Evolutionary conservation across 192 early-diverging fungal species (phyloP).

Genomic region (Rhizophagus sp.): DNA sequence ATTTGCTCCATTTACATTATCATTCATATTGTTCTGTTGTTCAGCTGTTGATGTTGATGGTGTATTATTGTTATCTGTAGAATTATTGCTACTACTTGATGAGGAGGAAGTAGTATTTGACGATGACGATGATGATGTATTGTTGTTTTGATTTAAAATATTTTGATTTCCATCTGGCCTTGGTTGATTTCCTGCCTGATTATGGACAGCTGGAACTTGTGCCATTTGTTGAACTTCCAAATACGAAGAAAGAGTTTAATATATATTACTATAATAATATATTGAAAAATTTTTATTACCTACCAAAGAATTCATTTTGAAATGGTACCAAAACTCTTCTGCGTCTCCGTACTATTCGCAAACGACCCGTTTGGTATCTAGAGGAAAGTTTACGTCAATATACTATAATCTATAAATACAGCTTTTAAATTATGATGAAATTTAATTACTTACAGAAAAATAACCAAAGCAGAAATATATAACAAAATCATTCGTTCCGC

Average conservation of each 20-base stretch:
- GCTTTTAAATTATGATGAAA: neutral
- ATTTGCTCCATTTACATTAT: neutral
- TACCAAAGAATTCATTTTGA: constrained; percentile 10
- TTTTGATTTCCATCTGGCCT: neutral
- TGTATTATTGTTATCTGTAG: constrained; percentile 5
- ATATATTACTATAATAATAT: neutral
- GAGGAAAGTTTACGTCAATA: neutral
- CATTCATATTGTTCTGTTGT: neutral
- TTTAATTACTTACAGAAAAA: constrained; percentile 49
- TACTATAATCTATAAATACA: neutral
- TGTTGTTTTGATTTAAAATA: neutral
- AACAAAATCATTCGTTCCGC: constrained; percentile 57
- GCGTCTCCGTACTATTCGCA: constrained; percentile 46
- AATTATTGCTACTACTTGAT: neutral
- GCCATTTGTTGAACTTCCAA: constrained; percentile 24
- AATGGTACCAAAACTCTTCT: constrained; percentile 16
- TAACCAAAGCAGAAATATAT: constrained; percentile 53
- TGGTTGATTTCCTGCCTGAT: neutral
- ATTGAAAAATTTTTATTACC: neutral
- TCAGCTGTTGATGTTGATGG: neutral
- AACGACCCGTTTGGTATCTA: constrained; percentile 57
- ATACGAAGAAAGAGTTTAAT: neutral
- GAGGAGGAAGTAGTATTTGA: neutral
- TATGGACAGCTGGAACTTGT: neutral
- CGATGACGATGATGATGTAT: neutral